These are phyloP conservation scores for Ogataea pini DNA, from an alignment of 805 yeast species.

Conservation along the genomic window DNA sequence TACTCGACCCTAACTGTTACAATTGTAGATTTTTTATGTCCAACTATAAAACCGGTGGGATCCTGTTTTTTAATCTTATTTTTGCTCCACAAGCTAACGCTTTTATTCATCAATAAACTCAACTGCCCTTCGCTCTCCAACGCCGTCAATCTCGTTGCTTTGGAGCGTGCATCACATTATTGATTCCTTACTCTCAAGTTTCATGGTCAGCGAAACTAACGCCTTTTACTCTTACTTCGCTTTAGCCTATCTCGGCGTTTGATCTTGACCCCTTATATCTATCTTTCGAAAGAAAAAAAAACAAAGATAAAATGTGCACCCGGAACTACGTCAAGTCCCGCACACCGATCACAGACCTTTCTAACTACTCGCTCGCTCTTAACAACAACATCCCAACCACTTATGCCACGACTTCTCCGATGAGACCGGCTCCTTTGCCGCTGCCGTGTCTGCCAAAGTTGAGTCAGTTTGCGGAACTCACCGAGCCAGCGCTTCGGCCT, in stretches of 20 bases:
- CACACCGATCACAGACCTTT: constrained; percentile 33
- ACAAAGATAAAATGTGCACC: constrained; percentile 31
- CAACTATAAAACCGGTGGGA: constrained; percentile 1
- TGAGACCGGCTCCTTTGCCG: constrained; percentile 12
- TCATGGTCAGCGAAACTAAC: background rate
- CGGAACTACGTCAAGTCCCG: constrained; percentile 29
- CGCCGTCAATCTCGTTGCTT: background rate
- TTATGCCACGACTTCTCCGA: constrained; percentile 22
- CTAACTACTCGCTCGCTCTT: constrained; percentile 32
- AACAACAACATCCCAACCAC: constrained; percentile 33
- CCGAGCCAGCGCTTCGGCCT: background rate
- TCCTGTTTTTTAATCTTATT: background rate
- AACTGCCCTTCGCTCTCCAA: background rate
- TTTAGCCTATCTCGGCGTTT: constrained; percentile 2
- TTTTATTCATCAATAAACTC: background rate
- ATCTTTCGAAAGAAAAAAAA: too few relatives aligned
- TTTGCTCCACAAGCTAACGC: background rate
- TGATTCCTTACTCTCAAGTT: background rate
- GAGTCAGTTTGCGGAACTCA: constrained; percentile 5
- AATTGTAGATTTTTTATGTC: constrained; percentile 1
- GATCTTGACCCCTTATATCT: background rate
- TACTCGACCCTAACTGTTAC: constrained; percentile 4
- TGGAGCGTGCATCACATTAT: background rate
- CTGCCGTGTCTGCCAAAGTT: constrained; percentile 17
- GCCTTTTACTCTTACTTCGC: background rate